Percentiles rank a stretch among this genome's conserved stretches.
These are phyloP conservation scores for Exsudoporus frostii DNA, from an alignment of 768 basidiomycete species.

Conservation along the genomic window DNA sequence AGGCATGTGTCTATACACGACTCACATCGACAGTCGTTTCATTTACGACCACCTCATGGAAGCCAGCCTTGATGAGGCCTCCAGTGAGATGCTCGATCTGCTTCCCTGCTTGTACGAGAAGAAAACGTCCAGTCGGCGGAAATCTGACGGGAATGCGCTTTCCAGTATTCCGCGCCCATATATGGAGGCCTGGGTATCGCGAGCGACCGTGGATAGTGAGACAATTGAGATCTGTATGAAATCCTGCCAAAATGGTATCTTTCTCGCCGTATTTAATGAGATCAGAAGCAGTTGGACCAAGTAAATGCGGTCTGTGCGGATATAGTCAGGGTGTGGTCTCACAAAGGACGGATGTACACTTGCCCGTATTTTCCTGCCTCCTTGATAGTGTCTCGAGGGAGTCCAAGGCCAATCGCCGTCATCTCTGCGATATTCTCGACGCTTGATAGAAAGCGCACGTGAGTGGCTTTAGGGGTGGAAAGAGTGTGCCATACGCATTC, in stretches of 20 bases:
- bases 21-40: slow-evolving; percentile 68
- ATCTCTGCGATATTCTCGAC: slow-evolving; percentile 87
- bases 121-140: slow-evolving; percentile 71
- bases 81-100: slow-evolving; percentile 87
- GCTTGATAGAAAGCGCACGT: slow-evolving; percentile 35
- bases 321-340: not conserved
- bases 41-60: slow-evolving; percentile 93
- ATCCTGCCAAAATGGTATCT: slow-evolving; percentile 88
- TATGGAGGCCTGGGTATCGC: slow-evolving; percentile 82
- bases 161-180: slow-evolving; percentile 94
- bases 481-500: slow-evolving; percentile 56
- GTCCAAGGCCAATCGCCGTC: slow-evolving; percentile 78
- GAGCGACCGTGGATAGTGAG: slow-evolving; percentile 89
- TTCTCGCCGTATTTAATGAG: slow-evolving; percentile 72
- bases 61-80: slow-evolving; percentile 88
- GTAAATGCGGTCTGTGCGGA: slow-evolving; percentile 65
- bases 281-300: slow-evolving; percentile 94
- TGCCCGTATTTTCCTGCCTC: slow-evolving; percentile 85
- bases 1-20: not conserved
- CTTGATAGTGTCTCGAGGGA: slow-evolving; percentile 65
- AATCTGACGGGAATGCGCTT: slow-evolving; percentile 87
- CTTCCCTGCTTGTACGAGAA: slow-evolving; percentile 94
- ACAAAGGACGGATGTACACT: slow-evolving; percentile 19
- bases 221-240: slow-evolving; percentile 93
- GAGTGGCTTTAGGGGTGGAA: slow-evolving; percentile 3